These are phyloP conservation scores for Suillus alpinus DNA, from an alignment of 768 basidiomycete species.

Conservation along the genomic window DNA sequence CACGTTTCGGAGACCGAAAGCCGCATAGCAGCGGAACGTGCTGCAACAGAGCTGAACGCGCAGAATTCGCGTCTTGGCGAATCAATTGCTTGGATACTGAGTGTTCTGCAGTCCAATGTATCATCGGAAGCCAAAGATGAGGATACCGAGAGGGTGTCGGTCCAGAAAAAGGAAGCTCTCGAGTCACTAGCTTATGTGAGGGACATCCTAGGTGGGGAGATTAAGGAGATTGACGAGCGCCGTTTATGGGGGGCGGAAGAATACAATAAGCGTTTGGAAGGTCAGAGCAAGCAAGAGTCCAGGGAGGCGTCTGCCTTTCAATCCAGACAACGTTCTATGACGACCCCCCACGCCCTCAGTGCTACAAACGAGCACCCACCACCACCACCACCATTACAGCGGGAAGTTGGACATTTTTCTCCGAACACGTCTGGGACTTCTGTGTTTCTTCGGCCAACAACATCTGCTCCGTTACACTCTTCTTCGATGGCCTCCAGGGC, in stretches of 20 bases:
- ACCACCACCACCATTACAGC: conserved; percentile 9
- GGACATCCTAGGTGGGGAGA: conserved; percentile 61
- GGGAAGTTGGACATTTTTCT: conserved; percentile 16
- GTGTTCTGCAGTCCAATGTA: conserved; percentile 58
- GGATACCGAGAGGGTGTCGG: conserved; percentile 41
- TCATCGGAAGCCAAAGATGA: conserved; percentile 38
- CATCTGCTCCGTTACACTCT: conserved; percentile 9
- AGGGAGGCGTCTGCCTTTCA: conserved; percentile 18
- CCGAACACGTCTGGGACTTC: conserved; percentile 10
- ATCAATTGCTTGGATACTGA: conserved; percentile 72
- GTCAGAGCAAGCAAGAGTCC: conserved; percentile 22
- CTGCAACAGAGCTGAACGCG: conserved; percentile 50
- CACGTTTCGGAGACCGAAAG: conserved; percentile 69
- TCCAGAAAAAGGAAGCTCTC: conserved; percentile 57
- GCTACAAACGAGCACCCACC: conserved; percentile 14
- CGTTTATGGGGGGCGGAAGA: conserved; percentile 59
- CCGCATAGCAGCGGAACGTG: conserved; percentile 69
- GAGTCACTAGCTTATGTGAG: conserved; percentile 77
- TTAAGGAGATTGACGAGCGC: conserved; percentile 59
- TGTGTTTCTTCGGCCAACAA: conserved; percentile 19
- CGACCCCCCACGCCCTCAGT: conserved; percentile 41
- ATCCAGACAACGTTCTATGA: conserved; percentile 43
- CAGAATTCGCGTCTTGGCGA: conserved; percentile 66
- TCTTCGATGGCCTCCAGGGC: conserved; percentile 10
- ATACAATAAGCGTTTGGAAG: conserved; percentile 35